Conservation (phyloP, 2,329 filamentous ascomycete species). For the Ilyonectria robusta region DNA sequence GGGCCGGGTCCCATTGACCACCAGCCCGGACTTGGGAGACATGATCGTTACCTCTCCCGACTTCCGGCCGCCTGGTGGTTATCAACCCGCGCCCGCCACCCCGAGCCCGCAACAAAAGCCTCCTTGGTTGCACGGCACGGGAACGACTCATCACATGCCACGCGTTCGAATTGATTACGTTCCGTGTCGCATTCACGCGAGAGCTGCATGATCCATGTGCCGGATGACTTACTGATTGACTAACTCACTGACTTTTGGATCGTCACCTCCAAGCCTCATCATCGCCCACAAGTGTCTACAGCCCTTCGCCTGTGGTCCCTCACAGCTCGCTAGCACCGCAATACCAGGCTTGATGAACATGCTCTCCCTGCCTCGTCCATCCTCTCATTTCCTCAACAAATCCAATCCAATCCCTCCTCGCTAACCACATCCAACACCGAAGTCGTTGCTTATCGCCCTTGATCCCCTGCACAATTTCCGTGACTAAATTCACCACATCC, state of each 20-base stretch:
- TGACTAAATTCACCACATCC: conserved; percentile 14
- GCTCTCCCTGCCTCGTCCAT: not conserved
- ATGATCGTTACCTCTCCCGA: conserved; percentile 36
- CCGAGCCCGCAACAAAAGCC: conserved; percentile 29
- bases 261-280: conserved; percentile 12
- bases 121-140: conserved; percentile 36
- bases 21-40: conserved; percentile 26
- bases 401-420: not conserved
- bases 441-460: conserved; percentile 17
- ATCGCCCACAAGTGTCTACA: conserved; percentile 2
- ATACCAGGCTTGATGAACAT: not conserved
- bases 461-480: conserved; percentile 9
- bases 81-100: conserved; percentile 35
- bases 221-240: conserved; percentile 10
- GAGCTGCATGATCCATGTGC: conserved; percentile 25
- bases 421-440: conserved; percentile 26
- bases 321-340: not conserved
- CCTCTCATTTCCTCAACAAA: conserved; percentile 1
- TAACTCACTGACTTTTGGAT: not conserved
- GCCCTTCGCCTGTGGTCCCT: not conserved
- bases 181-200: conserved; percentile 24
- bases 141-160: conserved; percentile 46
- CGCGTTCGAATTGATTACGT: conserved; percentile 31
- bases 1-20: conserved; percentile 25
- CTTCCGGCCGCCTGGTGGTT: conserved; percentile 30